Conservation (phyloP, 768 basidiomycete species). For the Filobasidium floriforme region DNA sequence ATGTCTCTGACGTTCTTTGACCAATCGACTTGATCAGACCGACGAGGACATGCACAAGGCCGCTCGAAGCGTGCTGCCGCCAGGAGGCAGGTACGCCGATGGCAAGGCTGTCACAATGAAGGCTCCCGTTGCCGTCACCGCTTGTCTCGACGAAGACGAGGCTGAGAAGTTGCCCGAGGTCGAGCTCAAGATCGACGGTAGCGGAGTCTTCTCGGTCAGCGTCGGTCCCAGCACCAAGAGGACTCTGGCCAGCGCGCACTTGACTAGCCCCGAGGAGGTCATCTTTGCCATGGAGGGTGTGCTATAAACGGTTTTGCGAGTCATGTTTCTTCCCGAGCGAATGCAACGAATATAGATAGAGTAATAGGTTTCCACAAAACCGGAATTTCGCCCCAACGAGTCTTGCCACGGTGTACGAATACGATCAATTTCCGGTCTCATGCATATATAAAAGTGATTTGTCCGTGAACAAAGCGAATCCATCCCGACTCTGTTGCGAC, state of each 20-base stretch:
- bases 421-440: too few species aligned
- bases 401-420: too few species aligned
- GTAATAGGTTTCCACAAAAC: too few species aligned
- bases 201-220: constrained; percentile 79
- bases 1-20: too few species aligned
- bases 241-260: constrained; percentile 86
- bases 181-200: constrained; percentile 59
- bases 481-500: too few species aligned
- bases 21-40: constrained; percentile 51
- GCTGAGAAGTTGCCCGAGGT: constrained; percentile 47
- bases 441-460: too few species aligned
- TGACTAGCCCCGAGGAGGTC: constrained; percentile 61
- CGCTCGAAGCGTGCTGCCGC: constrained; percentile 56
- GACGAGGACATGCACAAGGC: constrained; percentile 99
- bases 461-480: too few species aligned
- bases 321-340: too few species aligned
- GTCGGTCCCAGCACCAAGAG: constrained; percentile 82
- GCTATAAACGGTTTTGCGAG: background rate
- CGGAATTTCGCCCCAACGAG: too few species aligned
- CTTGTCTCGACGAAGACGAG: constrained; percentile 42
- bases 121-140: constrained; percentile 52
- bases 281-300: constrained; percentile 18
- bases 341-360: too few species aligned
- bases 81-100: constrained; percentile 34
- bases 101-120: constrained; percentile 47